Conservation (phyloP, 495 filamentous ascomycete genomes). For the Aspergillus coremiiformis region DNA sequence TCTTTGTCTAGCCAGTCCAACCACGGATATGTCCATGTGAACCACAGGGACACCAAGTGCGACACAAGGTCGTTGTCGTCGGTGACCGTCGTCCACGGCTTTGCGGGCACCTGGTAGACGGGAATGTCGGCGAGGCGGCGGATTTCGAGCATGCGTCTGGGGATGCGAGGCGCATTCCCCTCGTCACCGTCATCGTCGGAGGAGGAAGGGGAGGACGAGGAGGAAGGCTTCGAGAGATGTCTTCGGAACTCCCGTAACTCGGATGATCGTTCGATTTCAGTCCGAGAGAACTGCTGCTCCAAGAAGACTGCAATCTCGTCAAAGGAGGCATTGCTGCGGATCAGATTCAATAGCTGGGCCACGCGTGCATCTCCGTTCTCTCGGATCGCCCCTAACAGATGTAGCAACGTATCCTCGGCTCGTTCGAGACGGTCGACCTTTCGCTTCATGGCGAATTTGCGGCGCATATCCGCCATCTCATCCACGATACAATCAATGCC, state of each 20-base stretch:
- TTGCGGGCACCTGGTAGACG: constrained; percentile 28
- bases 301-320: constrained; percentile 20
- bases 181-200: constrained; percentile 2
- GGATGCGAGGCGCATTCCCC: background rate
- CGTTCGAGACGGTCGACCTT: constrained; percentile 22
- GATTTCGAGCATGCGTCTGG: constrained; percentile 20
- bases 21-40: constrained; percentile 39
- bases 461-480: constrained; percentile 25
- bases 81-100: constrained; percentile 42
- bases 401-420: constrained; percentile 13
- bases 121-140: constrained; percentile 21
- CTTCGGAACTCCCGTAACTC: constrained; percentile 13
- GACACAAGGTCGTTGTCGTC: constrained; percentile 42
- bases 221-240: no score
- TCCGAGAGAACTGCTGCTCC: constrained; percentile 10
- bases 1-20: constrained; percentile 37
- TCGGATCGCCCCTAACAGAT: constrained; percentile 16
- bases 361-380: constrained; percentile 14
- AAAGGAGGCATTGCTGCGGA: constrained; percentile 22
- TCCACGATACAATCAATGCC: constrained; percentile 22
- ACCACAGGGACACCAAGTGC: constrained; percentile 38
- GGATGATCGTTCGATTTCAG: constrained; percentile 16
- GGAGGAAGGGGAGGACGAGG: no score
- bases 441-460: constrained; percentile 22
- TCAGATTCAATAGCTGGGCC: constrained; percentile 20